Percentiles rank a stretch among this genome's conserved stretches.
These are phyloP conservation scores for Aspergillus ruber DNA, from an alignment of 2,329 filamentous ascomycete species.

Conservation along the genomic window DNA sequence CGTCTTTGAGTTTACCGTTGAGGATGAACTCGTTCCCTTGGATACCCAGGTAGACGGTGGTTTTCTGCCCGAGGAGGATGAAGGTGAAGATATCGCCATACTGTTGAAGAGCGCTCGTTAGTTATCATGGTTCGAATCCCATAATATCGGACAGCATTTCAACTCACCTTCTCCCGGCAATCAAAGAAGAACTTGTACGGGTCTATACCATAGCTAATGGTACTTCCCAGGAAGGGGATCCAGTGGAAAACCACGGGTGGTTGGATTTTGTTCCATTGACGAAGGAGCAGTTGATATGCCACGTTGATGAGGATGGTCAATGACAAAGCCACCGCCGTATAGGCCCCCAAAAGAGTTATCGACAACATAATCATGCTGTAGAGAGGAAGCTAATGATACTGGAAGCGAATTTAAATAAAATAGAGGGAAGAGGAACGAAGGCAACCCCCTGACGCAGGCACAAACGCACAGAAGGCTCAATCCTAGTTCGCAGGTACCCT, in stretches of 20 bases:
- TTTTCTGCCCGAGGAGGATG: conserved; percentile 79
- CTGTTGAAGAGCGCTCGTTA: conserved; percentile 36
- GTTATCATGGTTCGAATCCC: background rate
- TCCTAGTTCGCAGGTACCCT: no score
- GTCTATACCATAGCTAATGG: conserved; percentile 90
- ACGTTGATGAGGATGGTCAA: no score
- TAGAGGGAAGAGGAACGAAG: no score
- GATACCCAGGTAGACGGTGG: conserved; percentile 75
- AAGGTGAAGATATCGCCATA: conserved; percentile 90
- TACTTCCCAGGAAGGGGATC: conserved; percentile 74
- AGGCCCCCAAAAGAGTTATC: no score
- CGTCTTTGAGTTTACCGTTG: conserved; percentile 83
- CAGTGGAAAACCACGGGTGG: conserved; percentile 62
- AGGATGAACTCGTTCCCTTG: conserved; percentile 86
- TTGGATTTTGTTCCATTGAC: conserved; percentile 26
- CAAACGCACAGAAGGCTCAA: no score
- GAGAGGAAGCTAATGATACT: no score
- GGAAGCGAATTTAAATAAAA: no score
- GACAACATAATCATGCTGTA: no score
- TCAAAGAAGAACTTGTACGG: conserved; percentile 57
- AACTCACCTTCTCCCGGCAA: conserved; percentile 64
- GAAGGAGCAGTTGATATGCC: no score
- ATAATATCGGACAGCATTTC: background rate
- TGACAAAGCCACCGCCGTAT: no score
- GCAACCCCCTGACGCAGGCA: no score